A percentile compares a stretch with the other conserved stretches of the same genome.
These are phyloP conservation scores for Gaertneriomyces sp. DNA, from an alignment of 192 early-diverging fungal genomes.

Conservation along the genomic window DNA sequence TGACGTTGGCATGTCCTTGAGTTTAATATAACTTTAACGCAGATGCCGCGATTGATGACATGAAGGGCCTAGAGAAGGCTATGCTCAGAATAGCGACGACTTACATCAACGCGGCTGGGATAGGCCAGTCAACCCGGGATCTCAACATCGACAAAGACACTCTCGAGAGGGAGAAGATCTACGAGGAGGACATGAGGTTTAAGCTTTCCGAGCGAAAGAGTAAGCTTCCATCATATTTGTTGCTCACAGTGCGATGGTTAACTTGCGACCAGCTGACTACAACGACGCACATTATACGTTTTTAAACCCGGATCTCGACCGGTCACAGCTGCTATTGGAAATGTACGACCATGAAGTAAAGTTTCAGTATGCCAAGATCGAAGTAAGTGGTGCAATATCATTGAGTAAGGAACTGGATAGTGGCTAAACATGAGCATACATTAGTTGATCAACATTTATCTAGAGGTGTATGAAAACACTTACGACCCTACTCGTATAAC, in stretches of 20 bases:
- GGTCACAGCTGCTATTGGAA: constrained; percentile 50
- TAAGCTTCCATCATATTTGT: constrained; percentile 21
- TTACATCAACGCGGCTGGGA: constrained; percentile 41
- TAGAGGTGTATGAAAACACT: constrained; percentile 51
- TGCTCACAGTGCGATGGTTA: background rate
- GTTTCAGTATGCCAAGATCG: constrained; percentile 51
- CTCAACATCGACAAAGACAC: background rate
- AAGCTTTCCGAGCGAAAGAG: constrained; percentile 34
- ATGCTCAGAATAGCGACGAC: constrained; percentile 47
- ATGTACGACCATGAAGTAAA: constrained; percentile 48
- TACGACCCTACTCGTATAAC: constrained; percentile 20
- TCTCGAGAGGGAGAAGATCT: constrained; percentile 13
- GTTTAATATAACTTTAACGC: background rate
- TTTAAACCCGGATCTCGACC: constrained; percentile 41
- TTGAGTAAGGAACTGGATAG: background rate
- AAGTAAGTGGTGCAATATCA: constrained; percentile 26
- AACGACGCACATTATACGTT: constrained; percentile 41
- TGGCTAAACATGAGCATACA: background rate
- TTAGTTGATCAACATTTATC: constrained; percentile 44
- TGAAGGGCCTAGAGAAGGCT: constrained; percentile 43
- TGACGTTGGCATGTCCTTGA: no score
- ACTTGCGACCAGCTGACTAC: constrained; percentile 35
- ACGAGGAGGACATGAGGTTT: constrained; percentile 43
- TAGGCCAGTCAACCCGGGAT: background rate
- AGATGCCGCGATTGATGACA: constrained; percentile 47